phyloP scores from a whole-genome alignment of 75 land plant genomes.

The Ceratopteris richardii region DNA sequence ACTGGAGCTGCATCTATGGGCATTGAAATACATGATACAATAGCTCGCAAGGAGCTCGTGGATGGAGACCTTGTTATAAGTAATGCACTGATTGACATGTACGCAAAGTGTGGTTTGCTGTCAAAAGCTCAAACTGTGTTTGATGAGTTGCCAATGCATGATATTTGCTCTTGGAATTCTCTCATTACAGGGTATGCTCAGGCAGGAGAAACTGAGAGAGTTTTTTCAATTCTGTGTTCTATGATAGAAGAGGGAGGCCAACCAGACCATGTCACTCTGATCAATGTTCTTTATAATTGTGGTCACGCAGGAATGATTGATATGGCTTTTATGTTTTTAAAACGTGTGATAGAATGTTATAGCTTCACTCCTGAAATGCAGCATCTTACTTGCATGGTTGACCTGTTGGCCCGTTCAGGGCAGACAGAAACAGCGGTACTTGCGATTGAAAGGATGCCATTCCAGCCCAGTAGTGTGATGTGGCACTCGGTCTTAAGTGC shows the following conservation, averaged over 20 bases:
- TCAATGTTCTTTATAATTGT: slow-evolving; percentile 22
- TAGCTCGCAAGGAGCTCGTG: background rate
- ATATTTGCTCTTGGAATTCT: slow-evolving; percentile 26
- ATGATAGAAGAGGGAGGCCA: slow-evolving; percentile 40
- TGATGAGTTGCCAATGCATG: background rate
- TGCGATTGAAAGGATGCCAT: slow-evolving; percentile 39
- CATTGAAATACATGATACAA: slow-evolving; percentile 9
- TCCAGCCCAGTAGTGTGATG: slow-evolving; percentile 36
- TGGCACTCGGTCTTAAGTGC: slow-evolving; percentile 59
- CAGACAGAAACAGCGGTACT: slow-evolving; percentile 31
- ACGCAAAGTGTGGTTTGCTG: slow-evolving; percentile 5
- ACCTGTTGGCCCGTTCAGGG: slow-evolving; percentile 54
- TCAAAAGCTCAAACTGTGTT: slow-evolving; percentile 3
- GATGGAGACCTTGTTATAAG: background rate
- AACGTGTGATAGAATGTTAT: slow-evolving; percentile 27
- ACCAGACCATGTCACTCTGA: slow-evolving; percentile 33
- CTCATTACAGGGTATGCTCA: slow-evolving; percentile 47
- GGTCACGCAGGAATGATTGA: slow-evolving; percentile 25
- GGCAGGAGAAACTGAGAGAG: slow-evolving; percentile 42
- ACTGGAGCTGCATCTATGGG: slow-evolving; percentile 14
- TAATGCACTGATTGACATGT: slow-evolving; percentile 2
- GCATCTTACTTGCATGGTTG: slow-evolving; percentile 62
- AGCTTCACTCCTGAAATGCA: slow-evolving; percentile 30
- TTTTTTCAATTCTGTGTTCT: slow-evolving; percentile 24
- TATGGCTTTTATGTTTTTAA: slow-evolving; percentile 26